Evolutionary conservation across 805 yeast genomes (phyloP), one percentile per base, ranked within the genome.

Genomic region (Starmerella bombi): DNA sequence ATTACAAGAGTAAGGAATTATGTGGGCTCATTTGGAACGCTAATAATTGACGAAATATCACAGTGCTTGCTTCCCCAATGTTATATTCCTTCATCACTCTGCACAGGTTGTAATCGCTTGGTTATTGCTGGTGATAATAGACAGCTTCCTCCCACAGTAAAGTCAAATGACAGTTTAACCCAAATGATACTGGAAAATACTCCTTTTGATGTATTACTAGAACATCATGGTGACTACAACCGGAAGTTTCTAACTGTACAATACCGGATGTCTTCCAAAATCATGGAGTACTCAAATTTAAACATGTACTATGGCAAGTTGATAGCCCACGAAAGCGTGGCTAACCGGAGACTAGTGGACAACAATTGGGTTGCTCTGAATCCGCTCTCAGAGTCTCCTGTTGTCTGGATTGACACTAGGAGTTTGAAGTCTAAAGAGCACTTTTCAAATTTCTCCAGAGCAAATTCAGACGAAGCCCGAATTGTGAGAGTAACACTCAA

Each of bases 121-220:
- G 72, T 88, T 1, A 68, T 88, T 19, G 96, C 97, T 0, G 98
- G 98, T 38, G 98, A 88, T 56, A 80, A 86, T 54, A 75, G 75
- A 61, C 98, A 88, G 59, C 64, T 88, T 25, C 88, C 97, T 0
- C 96, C 98, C 2, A 83, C 94, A 0, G 70, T 88, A 14, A 85
- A 85, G 53, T 43, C 55, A 7, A 59, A 66, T 37, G 56, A 67
- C 50, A 48, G 54, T 5, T 58, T 61, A 5, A 64, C 69, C 2
- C 69, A 70, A 25, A 59, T 63, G 25, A 50, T 56, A 0, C 62
- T 88, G 34, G 76, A 74, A 38, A 61, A 60, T 3, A 86, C 97
- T 0, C 58, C 91, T 10, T 88, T 88, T 58, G 98, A 88, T 58
- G 63, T 95, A 36, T 58, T 88, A 31, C 69, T 82, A 2, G 56